phyloP scores from a whole-genome alignment of 1,139 yeast genomes.

The Sugiyamaella pinicola region DNA sequence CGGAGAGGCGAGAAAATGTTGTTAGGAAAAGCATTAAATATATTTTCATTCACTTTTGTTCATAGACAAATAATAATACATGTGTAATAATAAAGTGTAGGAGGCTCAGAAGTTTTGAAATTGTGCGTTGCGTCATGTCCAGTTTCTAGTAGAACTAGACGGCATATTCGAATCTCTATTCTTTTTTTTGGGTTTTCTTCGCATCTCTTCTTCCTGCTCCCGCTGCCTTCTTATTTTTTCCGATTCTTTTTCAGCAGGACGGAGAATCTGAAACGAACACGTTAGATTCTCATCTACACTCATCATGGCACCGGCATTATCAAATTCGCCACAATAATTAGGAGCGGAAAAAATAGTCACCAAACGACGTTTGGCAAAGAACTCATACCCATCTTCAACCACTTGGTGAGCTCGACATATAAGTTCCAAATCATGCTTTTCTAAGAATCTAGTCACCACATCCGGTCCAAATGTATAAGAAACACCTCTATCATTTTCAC shows the following conservation, averaged over 20 bases:
- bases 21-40: too few relatives aligned
- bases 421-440: conserved; percentile 94
- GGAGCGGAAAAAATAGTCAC: conserved; percentile 96
- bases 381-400: conserved; percentile 98
- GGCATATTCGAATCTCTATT: neutral
- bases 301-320: conserved; percentile 99
- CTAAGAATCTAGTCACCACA: conserved; percentile 89
- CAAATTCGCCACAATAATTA: conserved; percentile 97
- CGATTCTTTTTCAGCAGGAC: conserved; percentile 94
- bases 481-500: conserved; percentile 97
- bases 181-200: conserved; percentile 6
- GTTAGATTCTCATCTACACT: conserved; percentile 93
- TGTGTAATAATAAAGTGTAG: too few relatives aligned
- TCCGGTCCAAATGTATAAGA: conserved; percentile 97
- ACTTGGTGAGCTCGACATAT: conserved; percentile 99
- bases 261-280: conserved; percentile 95
- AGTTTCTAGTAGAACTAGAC: neutral
- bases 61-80: too few relatives aligned
- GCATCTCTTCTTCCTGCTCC: conserved; percentile 1
- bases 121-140: too few relatives aligned
- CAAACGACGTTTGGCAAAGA: conserved; percentile 90
- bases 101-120: too few relatives aligned
- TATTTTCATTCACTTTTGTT: too few relatives aligned
- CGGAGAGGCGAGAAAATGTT: too few relatives aligned
- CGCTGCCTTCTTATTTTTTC: neutral